Evolutionary conservation across 331 rosid genomes (phyloP), one percentile per base, ranked within the genome.

Genomic region (Stylosanthes scabra): DNA sequence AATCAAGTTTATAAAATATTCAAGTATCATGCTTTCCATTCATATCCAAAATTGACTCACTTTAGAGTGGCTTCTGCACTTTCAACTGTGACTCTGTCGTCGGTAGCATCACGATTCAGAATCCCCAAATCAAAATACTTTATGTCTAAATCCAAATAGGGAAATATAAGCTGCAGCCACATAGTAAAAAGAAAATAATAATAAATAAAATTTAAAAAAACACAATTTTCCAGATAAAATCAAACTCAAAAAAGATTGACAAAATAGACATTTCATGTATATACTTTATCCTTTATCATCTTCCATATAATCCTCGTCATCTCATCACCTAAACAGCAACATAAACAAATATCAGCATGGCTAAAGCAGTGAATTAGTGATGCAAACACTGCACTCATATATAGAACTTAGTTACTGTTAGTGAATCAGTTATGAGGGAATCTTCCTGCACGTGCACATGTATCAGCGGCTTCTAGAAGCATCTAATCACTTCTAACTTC

Each of bases 221-320:
- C 73, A 60, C 47, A 49, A 3, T 12, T 11, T 58, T 12, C 51
- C 20, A 10, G 56, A 58, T 34, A 75, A 51, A 61, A 77, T 7
- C 29, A 70, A 78, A 62, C 46, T 47, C 76, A 13, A 37, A 14
- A 14, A 11, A 52, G 41, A 78, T 34, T 34, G 39, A 55, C 10
- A 2, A 47, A 49, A 7, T 57, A 57, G 47, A 76, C 54, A 46
- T 73, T 66, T 77, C 66, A 55, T 46, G 31, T 87, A 60, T 3
- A n/a, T 79, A 95, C 99, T 64, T 92, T 92, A 72, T 90, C 96
- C 77, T 95, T 90, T 56, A 95, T 92, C 92, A 81, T 83, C 61
- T 3, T 83, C 97, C 99, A 92, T 74, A 90, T 92, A 85, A 90
- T 81, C 87, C 99, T 84, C 40, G 97, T 84, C 99, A 92, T 95